These are phyloP conservation scores for Ceriops zippeliana DNA, from an alignment of 345 rosid species.

Conservation along the genomic window DNA sequence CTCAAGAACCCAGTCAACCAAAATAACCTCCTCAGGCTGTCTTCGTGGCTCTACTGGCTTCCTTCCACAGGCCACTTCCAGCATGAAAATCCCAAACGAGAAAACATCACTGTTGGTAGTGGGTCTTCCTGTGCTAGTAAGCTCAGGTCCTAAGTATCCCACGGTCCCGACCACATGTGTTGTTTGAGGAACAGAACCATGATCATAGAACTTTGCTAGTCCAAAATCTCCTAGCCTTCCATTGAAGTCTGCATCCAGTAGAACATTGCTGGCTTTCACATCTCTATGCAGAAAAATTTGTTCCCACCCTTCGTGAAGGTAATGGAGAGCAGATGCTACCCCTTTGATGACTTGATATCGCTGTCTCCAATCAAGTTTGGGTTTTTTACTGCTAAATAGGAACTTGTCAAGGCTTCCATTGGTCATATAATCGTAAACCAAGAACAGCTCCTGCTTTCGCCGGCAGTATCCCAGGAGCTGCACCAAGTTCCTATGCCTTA, in stretches of 20 bases:
- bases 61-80: slow-evolving; percentile 24
- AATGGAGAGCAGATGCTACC: slow-evolving; percentile 10
- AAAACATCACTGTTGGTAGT: slow-evolving; percentile 17
- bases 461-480: slow-evolving; percentile 21
- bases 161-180: slow-evolving; percentile 18
- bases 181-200: slow-evolving; percentile 17
- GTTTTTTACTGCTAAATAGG: neutral
- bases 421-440: slow-evolving; percentile 26
- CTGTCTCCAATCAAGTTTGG: slow-evolving; percentile 4
- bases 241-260: slow-evolving; percentile 13
- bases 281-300: slow-evolving; percentile 24
- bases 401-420: slow-evolving; percentile 23
- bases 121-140: slow-evolving; percentile 10
- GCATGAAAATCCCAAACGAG: slow-evolving; percentile 18
- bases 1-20: slow-evolving; percentile 17
- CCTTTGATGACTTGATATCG: slow-evolving; percentile 18
- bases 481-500: slow-evolving; percentile 21
- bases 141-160: slow-evolving; percentile 21
- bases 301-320: slow-evolving; percentile 25
- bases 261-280: slow-evolving; percentile 21
- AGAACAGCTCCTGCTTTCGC: slow-evolving; percentile 13
- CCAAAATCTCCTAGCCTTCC: slow-evolving; percentile 27
- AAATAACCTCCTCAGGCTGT: neutral
- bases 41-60: slow-evolving; percentile 4
- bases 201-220: slow-evolving; percentile 15